These are phyloP conservation scores for Corynespora cassiicola DNA, from an alignment of 2,329 filamentous ascomycete genomes.

Conservation along the genomic window DNA sequence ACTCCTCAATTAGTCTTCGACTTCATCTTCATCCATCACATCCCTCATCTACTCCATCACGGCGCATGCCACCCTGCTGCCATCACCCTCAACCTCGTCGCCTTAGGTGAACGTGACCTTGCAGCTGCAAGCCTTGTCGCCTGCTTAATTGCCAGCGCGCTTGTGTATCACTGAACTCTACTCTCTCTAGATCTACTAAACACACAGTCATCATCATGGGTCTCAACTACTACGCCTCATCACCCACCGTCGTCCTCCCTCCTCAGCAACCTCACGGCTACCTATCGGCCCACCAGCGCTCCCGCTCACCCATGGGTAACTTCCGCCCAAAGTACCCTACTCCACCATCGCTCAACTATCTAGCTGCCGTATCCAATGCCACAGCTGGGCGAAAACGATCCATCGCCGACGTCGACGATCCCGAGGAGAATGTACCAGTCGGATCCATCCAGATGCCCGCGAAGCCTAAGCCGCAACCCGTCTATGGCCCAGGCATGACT, in stretches of 20 bases:
- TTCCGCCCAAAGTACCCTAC: slow-evolving; percentile 48
- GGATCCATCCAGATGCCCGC: slow-evolving; percentile 57
- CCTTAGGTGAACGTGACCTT: slow-evolving; percentile 26
- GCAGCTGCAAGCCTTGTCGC: slow-evolving; percentile 32
- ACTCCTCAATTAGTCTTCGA: slow-evolving; percentile 22
- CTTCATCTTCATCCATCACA: slow-evolving; percentile 19
- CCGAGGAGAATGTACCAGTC: slow-evolving; percentile 62
- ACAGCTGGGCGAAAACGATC: slow-evolving; percentile 76
- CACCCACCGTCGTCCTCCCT: slow-evolving; percentile 55
- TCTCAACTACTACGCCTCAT: slow-evolving; percentile 55
- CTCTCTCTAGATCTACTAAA: slow-evolving; percentile 45
- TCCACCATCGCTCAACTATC: slow-evolving; percentile 52
- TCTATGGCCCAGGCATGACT: slow-evolving; percentile 75
- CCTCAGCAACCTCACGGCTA: slow-evolving; percentile 47
- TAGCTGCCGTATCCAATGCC: slow-evolving; percentile 47
- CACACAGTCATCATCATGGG: slow-evolving; percentile 49
- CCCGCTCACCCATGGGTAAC: slow-evolving; percentile 41
- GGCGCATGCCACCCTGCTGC: slow-evolving; percentile 12
- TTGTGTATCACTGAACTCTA: slow-evolving; percentile 40
- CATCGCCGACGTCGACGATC: slow-evolving; percentile 78
- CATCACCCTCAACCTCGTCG: slow-evolving; percentile 26
- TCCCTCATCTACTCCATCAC: slow-evolving; percentile 15
- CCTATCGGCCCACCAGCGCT: slow-evolving; percentile 41
- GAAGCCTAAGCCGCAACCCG: slow-evolving; percentile 69
- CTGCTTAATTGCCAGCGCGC: slow-evolving; percentile 35